phyloP scores from a whole-genome alignment of 192 early-diverging fungal species.

The Rhizophlyctis rosea region DNA sequence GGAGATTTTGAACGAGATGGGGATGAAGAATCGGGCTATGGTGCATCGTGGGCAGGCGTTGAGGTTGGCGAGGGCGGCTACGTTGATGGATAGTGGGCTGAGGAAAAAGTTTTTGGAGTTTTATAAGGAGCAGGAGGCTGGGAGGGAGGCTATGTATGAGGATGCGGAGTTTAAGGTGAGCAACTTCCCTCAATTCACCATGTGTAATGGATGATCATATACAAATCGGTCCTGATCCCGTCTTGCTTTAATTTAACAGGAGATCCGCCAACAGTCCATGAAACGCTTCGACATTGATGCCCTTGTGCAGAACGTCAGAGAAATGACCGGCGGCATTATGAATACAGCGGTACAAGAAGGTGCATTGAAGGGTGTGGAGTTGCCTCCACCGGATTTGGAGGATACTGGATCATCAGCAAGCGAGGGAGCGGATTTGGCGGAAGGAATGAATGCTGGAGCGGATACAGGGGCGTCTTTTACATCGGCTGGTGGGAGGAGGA shows the following conservation, averaged over 20 bases:
- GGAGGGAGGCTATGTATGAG: conserved; percentile 17
- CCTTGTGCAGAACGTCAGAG: conserved; percentile 18
- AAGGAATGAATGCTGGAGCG: too few relatives aligned
- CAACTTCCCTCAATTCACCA: neutral
- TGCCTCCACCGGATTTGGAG: neutral
- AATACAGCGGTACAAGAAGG: conserved; percentile 26
- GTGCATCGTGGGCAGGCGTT: conserved; percentile 21
- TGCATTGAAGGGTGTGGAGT: neutral
- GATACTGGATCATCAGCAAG: neutral
- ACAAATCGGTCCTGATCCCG: neutral
- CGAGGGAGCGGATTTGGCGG: neutral
- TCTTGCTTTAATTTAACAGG: conserved; percentile 3
- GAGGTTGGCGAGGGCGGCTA: conserved; percentile 29
- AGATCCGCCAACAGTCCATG: conserved; percentile 25
- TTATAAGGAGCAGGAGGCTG: conserved; percentile 26
- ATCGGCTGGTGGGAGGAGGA: neutral
- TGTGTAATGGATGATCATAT: neutral
- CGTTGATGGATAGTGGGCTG: conserved; percentile 19
- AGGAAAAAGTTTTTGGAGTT: conserved; percentile 31
- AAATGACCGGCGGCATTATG: conserved; percentile 15
- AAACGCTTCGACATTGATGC: conserved; percentile 20
- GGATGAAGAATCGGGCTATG: conserved; percentile 28
- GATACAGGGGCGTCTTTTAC: too few relatives aligned
- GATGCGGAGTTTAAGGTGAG: conserved; percentile 35
- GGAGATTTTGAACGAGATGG: conserved; percentile 26